Base-by-base conservation (phyloP, 2,329 filamentous ascomycete species). In the Penicillium hesseltinei region DNA sequence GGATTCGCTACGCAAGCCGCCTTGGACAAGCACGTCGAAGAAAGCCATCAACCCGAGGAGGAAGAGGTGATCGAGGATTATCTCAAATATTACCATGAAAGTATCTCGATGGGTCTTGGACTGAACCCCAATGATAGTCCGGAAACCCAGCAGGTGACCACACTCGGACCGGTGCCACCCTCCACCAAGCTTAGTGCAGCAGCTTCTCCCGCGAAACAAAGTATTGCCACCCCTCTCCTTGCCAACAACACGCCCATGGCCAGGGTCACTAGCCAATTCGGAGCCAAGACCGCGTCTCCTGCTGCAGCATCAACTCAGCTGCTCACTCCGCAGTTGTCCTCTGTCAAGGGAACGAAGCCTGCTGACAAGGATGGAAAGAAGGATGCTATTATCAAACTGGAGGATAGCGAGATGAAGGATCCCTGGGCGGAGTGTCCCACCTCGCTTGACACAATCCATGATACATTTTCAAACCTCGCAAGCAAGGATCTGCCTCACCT, bases 1-100 rank as follows among this genome's bases (percentile, higher is more conserved):
- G 84, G 84, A 4, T 86, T 86, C 58, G 72, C 79, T 6, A 82
- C 78, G 1, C 79, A 83, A 64, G 76, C 73, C 19, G 82, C 81
- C 51, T 71, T 87, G 53, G 79, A 83, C 35, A 78, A 79, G 39
- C 85, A 88, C 62, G 69, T 79, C 27, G 78, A 78, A 49, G 79
- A 82, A 23, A 75, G 71, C 19, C 85, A 87, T 68, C 78, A 79
- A 61, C 77, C 72, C 25, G 76, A 79, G 58, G 72, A 76, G 44
- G 70, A 73, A 33, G 65, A 67, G 27, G 29, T 44, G 1, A 76
- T 86, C 38, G 81, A 78, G 5, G 77, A 87, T 66, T 80, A 83
- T 33, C 71, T 86, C 31, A 75, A 80, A n/a, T 88, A 80, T 66
- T 78, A 81, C 27, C 63, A 86, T 7, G 80, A 83, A 7, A 81